A percentile compares a stretch with the other conserved stretches of the same genome.
phyloP scores from a whole-genome alignment of 345 rosid genomes.

The Lenwebbia sp. region DNA sequence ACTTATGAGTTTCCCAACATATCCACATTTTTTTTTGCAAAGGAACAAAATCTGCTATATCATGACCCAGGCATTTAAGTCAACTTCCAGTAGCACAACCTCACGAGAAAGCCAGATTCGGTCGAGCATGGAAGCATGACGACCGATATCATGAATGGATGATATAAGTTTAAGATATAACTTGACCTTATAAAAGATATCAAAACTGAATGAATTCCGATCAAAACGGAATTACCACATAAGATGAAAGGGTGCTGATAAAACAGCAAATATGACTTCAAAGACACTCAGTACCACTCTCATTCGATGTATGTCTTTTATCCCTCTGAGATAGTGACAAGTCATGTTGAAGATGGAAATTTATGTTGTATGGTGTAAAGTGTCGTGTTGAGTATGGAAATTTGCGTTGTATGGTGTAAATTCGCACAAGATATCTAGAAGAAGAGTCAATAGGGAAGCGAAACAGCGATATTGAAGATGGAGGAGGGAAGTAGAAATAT shows the following conservation, averaged over 20 bases:
- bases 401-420: neutral
- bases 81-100: neutral
- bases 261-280: neutral
- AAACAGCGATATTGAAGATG: neutral
- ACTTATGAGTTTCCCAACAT: neutral
- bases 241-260: neutral
- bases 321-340: neutral
- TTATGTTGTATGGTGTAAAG: neutral
- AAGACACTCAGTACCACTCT: neutral
- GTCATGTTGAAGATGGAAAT: neutral
- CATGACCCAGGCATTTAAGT: neutral
- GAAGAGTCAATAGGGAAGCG: neutral
- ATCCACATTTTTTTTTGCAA: neutral
- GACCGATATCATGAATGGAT: neutral
- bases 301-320: neutral
- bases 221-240: neutral
- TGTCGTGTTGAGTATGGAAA: neutral
- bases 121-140: neutral
- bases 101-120: neutral
- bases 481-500: neutral
- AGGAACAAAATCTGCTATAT: neutral
- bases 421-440: neutral
- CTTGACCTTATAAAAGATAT: neutral
- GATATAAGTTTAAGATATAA: neutral
- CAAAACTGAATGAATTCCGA: neutral